Percentiles rank a stretch among this genome's conserved stretches.
phyloP scores from a whole-genome alignment of 495 filamentous ascomycete species.

The Halenospora varia region DNA sequence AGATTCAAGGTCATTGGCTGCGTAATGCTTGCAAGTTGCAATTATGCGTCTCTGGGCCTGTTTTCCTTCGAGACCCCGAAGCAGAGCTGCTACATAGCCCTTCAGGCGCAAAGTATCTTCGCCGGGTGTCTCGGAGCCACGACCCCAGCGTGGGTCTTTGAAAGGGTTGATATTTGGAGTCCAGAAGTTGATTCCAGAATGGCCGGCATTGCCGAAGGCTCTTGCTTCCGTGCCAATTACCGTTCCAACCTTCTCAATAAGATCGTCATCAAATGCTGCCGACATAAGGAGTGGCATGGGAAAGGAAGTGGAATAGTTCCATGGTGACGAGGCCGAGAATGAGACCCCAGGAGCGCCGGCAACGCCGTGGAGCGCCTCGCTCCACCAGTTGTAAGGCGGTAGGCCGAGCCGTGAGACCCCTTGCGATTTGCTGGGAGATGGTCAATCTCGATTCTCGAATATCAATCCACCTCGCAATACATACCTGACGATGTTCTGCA shows the following conservation, averaged over 20 bases:
- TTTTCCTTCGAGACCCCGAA: conserved; percentile 57
- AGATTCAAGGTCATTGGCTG: conserved; percentile 62
- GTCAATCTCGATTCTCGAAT: too few species aligned
- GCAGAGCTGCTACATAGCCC: conserved; percentile 54
- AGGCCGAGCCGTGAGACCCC: conserved; percentile 38
- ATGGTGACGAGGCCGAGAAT: conserved; percentile 41
- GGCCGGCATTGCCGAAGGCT: conserved; percentile 61
- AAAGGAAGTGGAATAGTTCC: conserved; percentile 57
- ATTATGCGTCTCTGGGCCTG: conserved; percentile 43
- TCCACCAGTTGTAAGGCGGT: conserved; percentile 36
- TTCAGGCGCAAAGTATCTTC: conserved; percentile 57
- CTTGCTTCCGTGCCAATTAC: conserved; percentile 60
- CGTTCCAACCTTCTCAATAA: conserved; percentile 53
- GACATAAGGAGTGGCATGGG: conserved; percentile 56
- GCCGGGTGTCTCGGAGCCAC: conserved; percentile 60
- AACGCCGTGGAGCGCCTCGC: conserved; percentile 56
- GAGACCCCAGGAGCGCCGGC: conserved; percentile 45
- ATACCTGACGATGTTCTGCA: too few species aligned
- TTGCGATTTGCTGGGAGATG: too few species aligned
- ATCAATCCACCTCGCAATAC: too few species aligned
- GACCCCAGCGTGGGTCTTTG: conserved; percentile 56
- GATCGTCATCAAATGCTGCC: conserved; percentile 55
- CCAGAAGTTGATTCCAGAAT: conserved; percentile 57
- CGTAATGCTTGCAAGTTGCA: conserved; percentile 63
- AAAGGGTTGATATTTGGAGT: conserved; percentile 70